Evolutionary conservation across 2,329 filamentous ascomycete genomes (phyloP), one percentile per base, ranked within the genome.

Genomic region (Helotiales sp.): DNA sequence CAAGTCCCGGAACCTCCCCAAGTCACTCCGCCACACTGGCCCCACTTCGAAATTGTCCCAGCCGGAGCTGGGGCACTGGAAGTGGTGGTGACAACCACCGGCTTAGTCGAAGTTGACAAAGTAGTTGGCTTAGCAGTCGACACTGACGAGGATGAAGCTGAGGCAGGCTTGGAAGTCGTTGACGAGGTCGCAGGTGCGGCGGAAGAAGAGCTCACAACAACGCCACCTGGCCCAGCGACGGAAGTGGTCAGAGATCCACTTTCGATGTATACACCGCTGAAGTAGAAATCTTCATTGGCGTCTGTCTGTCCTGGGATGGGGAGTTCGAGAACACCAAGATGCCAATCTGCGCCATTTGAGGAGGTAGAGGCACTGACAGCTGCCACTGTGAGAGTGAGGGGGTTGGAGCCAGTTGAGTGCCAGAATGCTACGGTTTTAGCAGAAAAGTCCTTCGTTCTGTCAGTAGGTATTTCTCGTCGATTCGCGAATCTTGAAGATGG

Each of bases 231-330:
- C 6, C 79, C 78, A 8, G 75, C 77, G 70, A 84, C 76, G 2
- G 67, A 69, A 13, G 78, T 80, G 3, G 78, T 83, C 37, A 83
- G 66, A 1, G 79, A 75, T 3, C 86, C 88, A 55, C 80, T 83
- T 82, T 93, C 90, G 58, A 92, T 83, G 73, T 91, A 93, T 3
- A 91, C 87, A 8, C 90, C 89, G 3, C 86, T 89, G 79, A 91
- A 92, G 77, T 87, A 91, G 81, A 89, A 89, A 75, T 92, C 89
- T 81, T 92, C 90, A 43, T 77, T 80, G 3, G 75, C 76, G 45
- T 87, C 85, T 54, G 83, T 77, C 57, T 85, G 84, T 0, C 87
- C 86, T 37, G 80, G 79, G 20, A 86, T 82, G 13, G 89, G 86
- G 64, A 92, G 81, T 70, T 91, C 86, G 62, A 92, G 81, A 26